Percentiles rank a stretch among this genome's conserved stretches.
Evolutionary conservation across 1,139 yeast species (phyloP).

Genomic region (Debaryomyces coudertii): DNA sequence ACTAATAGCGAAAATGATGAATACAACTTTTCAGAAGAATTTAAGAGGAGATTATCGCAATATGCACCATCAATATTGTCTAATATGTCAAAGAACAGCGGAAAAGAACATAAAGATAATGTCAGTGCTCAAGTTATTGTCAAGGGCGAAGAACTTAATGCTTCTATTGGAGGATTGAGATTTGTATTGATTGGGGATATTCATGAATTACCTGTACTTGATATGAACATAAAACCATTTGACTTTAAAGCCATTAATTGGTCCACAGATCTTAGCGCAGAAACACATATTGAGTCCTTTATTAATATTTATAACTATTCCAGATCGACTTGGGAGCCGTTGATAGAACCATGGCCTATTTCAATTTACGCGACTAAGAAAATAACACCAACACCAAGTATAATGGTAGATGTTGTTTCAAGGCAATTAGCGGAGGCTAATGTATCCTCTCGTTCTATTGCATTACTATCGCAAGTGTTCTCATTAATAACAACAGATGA

Average conservation of each 20-base stretch:
- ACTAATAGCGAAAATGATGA: conserved; percentile 22
- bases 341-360: conserved; percentile 86
- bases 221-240: conserved; percentile 77
- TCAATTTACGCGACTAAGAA: conserved; percentile 67
- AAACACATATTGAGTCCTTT: conserved; percentile 66
- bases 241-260: conserved; percentile 76
- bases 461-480: conserved; percentile 70
- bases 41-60: conserved; percentile 57
- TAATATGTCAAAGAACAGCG: conserved; percentile 22
- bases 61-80: conserved; percentile 70
- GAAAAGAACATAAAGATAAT: conserved; percentile 9
- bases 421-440: conserved; percentile 79
- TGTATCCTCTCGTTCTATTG: conserved; percentile 78
- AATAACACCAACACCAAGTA: conserved; percentile 46
- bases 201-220: conserved; percentile 90
- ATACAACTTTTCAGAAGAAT: conserved; percentile 60
- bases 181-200: conserved; percentile 90
- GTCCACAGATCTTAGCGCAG: conserved; percentile 84
- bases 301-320: conserved; percentile 88
- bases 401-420: conserved; percentile 67
- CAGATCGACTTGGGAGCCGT: conserved; percentile 95
- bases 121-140: conserved; percentile 44
- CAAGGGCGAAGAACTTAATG: conserved; percentile 72
- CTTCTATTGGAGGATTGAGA: conserved; percentile 79
- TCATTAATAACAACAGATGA: conserved; percentile 58